Conservation (phyloP, 768 basidiomycete species). For the Lactarius tabidus region DNA sequence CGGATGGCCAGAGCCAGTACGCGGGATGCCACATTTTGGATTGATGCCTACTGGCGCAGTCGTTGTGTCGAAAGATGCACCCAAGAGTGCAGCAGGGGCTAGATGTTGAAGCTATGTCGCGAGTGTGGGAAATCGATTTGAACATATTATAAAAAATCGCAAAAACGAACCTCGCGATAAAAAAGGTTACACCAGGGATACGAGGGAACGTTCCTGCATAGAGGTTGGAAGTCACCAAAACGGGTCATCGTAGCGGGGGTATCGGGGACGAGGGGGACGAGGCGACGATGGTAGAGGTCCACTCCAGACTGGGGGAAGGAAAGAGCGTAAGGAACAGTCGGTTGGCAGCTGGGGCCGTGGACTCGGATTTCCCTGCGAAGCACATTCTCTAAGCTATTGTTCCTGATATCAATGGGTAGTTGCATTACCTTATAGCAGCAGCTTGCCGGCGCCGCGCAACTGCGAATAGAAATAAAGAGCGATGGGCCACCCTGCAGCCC, state of each 20-base stretch:
- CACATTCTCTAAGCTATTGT: neutral
- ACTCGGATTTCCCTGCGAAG: neutral
- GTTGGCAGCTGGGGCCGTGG: neutral
- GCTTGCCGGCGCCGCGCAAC: neutral
- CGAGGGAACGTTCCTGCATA: slow-evolving; percentile 67
- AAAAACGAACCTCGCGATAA: slow-evolving; percentile 72
- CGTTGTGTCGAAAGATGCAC: slow-evolving; percentile 40
- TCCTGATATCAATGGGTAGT: neutral
- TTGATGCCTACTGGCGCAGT: slow-evolving; percentile 81
- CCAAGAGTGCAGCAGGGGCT: slow-evolving; percentile 36
- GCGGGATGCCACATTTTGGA: slow-evolving; percentile 71
- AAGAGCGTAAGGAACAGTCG: neutral
- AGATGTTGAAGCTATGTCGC: slow-evolving; percentile 33
- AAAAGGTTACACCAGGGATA: slow-evolving; percentile 96
- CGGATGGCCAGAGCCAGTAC: slow-evolving; percentile 51
- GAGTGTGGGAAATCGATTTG: neutral
- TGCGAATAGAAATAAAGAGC: neutral
- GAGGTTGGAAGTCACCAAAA: slow-evolving; percentile 69
- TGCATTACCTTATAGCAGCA: neutral
- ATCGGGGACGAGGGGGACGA: slow-evolving; percentile 6
- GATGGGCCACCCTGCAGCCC: neutral
- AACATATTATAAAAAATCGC: slow-evolving; percentile 22
- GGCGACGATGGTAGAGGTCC: neutral
- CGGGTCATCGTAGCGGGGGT: slow-evolving; percentile 40
- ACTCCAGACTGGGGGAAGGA: neutral